These are phyloP conservation scores for Exophiala calicioides DNA, from an alignment of 2,329 filamentous ascomycete genomes.

Conservation along the genomic window DNA sequence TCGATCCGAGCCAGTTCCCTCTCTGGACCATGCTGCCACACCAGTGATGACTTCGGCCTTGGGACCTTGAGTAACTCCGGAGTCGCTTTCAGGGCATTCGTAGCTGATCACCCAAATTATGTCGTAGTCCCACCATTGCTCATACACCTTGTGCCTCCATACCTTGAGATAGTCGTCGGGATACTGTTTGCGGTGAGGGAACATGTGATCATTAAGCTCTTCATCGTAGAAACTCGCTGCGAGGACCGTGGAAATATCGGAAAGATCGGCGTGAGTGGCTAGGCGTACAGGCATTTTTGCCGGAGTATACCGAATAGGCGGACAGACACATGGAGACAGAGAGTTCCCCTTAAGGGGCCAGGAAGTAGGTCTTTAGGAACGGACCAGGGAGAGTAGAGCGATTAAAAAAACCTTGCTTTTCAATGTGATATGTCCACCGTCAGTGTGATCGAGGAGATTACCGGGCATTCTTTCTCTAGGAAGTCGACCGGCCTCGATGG, in stretches of 20 bases:
- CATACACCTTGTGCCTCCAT: slow-evolving; percentile 11
- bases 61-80: background rate
- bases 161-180: slow-evolving; percentile 16
- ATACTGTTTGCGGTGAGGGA: slow-evolving; percentile 18
- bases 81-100: too few species aligned
- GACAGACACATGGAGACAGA: background rate
- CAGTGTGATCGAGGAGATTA: too few species aligned
- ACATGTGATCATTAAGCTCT: slow-evolving; percentile 14
- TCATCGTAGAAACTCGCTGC: slow-evolving; percentile 22
- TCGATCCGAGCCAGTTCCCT: slow-evolving; percentile 14
- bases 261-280: slow-evolving; percentile 17
- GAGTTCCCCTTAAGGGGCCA: too few species aligned
- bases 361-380: too few species aligned
- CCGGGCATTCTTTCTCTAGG: too few species aligned
- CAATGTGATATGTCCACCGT: too few species aligned
- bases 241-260: slow-evolving; percentile 19
- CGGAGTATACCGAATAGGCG: background rate
- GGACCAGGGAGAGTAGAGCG: too few species aligned
- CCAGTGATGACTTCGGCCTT: slow-evolving; percentile 15
- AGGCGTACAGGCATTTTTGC: slow-evolving; percentile 20
- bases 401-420: too few species aligned
- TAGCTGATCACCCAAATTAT: slow-evolving; percentile 21
- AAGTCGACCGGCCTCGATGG: too few species aligned
- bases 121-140: slow-evolving; percentile 17
- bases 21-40: slow-evolving; percentile 17